Base-by-base conservation (phyloP, 2,329 filamentous ascomycete genomes). In the Fusarium buharicum region DNA sequence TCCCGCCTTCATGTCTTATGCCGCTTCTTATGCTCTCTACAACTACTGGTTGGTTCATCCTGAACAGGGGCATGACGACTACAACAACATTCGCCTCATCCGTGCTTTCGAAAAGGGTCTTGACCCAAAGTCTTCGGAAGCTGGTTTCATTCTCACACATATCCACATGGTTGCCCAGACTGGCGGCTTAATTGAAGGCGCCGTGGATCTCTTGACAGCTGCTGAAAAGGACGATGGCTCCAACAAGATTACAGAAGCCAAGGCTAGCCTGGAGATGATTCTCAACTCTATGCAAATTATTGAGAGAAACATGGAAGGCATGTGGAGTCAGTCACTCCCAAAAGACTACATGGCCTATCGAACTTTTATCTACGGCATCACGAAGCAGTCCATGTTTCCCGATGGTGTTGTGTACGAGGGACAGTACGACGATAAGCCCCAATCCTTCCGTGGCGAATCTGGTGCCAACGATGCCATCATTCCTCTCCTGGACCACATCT, bases 351-450 rank as follows among this genome's bases (percentile, higher is more conserved):
- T 90, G 56, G 90, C 86, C 67, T 97, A 97, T 85, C 90, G 93
- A 36, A 96, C 94, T 11, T 97, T 97, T 81, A 97, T 97, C 79
- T 97, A 97, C 73, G 94, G 94, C 69, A 97, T 97, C 77, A 96
- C 92, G 2, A 90, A 86, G 43, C 93, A 97, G 77, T 89, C 87
- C 70, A 97, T 97, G 93, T 97, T 97, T 77, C 93, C 93, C 9
- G 82, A 93, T 62, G 94, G 94, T 9, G 94, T 97, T 8, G 78
- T 96, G 41, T 97, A 97, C 75, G 90, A 96, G 74, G 93, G 92
- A 9, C 85, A 94, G 59, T 89, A 89, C 64, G 86, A 90, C 57
- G 76, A 77, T 58, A 74, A 90, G 73, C 90, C 91, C 4, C 79
- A 92, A 74, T 89, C 85, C 52, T 97, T 97, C 84, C 89, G 94